These are phyloP conservation scores for Penicillium sp. DNA, from an alignment of 2,329 filamentous ascomycete species.

Conservation along the genomic window DNA sequence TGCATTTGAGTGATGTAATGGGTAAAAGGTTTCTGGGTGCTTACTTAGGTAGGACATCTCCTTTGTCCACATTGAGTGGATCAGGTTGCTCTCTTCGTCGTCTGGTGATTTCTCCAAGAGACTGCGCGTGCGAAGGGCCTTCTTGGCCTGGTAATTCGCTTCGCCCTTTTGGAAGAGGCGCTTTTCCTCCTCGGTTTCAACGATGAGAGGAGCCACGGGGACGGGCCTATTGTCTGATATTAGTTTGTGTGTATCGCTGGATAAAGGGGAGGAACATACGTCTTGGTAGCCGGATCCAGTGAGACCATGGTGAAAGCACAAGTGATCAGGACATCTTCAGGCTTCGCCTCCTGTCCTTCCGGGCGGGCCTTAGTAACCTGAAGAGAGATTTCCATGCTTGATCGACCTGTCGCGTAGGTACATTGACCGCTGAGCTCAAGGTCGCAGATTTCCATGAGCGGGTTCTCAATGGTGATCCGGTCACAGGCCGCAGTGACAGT, in stretches of 20 bases:
- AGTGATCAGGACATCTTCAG: conserved; percentile 66
- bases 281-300: conserved; percentile 66
- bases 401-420: conserved; percentile 70
- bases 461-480: conserved; percentile 66
- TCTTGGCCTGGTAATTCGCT: conserved; percentile 66
- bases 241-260: neutral
- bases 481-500: conserved; percentile 66
- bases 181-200: conserved; percentile 66
- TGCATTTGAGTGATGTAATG: neutral
- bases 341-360: conserved; percentile 55
- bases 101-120: conserved; percentile 68
- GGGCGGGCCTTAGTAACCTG: conserved; percentile 68
- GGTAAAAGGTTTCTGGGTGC: conserved; percentile 5
- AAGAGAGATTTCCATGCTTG: conserved; percentile 71
- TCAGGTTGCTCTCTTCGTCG: conserved; percentile 68
- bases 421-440: conserved; percentile 69
- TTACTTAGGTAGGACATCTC: conserved; percentile 62
- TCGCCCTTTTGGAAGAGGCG: conserved; percentile 63
- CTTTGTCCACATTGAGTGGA: conserved; percentile 71
- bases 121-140: conserved; percentile 59
- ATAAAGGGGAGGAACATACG: conserved; percentile 36
- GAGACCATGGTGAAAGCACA: conserved; percentile 78
- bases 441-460: conserved; percentile 74
- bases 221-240: conserved; percentile 51
- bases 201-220: conserved; percentile 59